Evolutionary conservation across 1,139 yeast genomes (phyloP).

Genomic region (Geotrichum bryndzae): DNA sequence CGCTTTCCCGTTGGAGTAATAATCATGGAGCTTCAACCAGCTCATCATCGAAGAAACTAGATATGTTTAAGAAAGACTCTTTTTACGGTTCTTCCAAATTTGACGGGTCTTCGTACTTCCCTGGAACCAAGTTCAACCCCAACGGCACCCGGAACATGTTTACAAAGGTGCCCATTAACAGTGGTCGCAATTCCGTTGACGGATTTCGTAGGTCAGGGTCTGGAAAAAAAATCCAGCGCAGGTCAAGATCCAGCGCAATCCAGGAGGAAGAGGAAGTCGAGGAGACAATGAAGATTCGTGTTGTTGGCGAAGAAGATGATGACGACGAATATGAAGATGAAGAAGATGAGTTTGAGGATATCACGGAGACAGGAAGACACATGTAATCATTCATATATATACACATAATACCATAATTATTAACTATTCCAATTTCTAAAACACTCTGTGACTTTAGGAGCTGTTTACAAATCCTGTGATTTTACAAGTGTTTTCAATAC

Average conservation of each 20-base stretch:
- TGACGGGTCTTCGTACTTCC: conserved; percentile 25
- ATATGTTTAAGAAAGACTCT: not conserved
- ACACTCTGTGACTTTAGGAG: too few relatives aligned
- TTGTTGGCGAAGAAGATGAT: conserved; percentile 21
- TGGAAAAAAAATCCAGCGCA: not conserved
- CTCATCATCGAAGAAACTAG: not conserved
- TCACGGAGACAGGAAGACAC: not conserved
- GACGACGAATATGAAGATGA: conserved; percentile 19
- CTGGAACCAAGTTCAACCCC: conserved; percentile 8
- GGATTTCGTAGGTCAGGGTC: not conserved
- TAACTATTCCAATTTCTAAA: not conserved
- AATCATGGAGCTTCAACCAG: not conserved
- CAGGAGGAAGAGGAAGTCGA: conserved; percentile 6
- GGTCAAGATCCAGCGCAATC: not conserved
- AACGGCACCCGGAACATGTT: not conserved
- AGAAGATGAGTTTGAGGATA: conserved; percentile 14
- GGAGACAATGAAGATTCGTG: conserved; percentile 7
- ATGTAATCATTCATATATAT: too few relatives aligned
- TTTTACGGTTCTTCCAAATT: conserved; percentile 16
- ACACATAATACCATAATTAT: too few relatives aligned
- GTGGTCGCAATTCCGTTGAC: not conserved
- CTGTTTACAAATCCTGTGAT: too few relatives aligned
- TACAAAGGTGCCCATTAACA: not conserved
- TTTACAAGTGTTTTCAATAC: not conserved
- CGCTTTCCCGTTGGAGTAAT: not conserved